Base-by-base conservation (phyloP, 306 rosid species). In the Acacia crassicarpa region DNA sequence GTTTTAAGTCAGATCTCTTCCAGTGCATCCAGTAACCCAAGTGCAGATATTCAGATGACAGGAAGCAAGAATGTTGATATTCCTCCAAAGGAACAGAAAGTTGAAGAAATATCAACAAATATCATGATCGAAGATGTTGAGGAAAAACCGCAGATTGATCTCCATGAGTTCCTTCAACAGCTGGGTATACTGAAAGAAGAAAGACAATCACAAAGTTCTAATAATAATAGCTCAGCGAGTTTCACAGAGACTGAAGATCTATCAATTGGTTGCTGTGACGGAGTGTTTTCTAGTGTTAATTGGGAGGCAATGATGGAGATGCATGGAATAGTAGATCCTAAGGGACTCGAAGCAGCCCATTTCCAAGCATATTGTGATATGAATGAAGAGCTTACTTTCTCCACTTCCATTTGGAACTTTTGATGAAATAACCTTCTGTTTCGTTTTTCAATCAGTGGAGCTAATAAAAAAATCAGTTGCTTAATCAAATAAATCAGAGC, bases 141-240 rank as follows among this genome's bases (percentile, higher is more conserved):
- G 81, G 97, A 93, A 92, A 96, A 90, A 86, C 99, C 99, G 4
- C 99, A 92, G 86, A 89, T 96, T 84, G 99, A 96, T 81, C 94
- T 96, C 61, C 91, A 94, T 35, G 98, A 93, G 95, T 94, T 94
- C 89, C 97, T 94, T 79, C 97, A 94, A 84, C 99, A 93, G 76
- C 48, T 96, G 83, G 99, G 98, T 44, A 83, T 93, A 72, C 80
- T 96, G 74, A 92, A 88, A 74, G 91, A 85, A 6, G 91, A 89
- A 54, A 79, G 69, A 9, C 80, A 76, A 32, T 30, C 62, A 56
- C 62, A 56, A 56, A 8, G 62, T 20, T 56, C 25, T 7, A 20
- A 56, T 56, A 20, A 56, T 56, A 56, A 19, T 19, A n/a, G 62
- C 13, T 56, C 87, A 33, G 90, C 59, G 33, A 85, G 88, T 81